These are phyloP conservation scores for Citrus hindsii DNA, from an alignment of 345 rosid species.

Conservation along the genomic window DNA sequence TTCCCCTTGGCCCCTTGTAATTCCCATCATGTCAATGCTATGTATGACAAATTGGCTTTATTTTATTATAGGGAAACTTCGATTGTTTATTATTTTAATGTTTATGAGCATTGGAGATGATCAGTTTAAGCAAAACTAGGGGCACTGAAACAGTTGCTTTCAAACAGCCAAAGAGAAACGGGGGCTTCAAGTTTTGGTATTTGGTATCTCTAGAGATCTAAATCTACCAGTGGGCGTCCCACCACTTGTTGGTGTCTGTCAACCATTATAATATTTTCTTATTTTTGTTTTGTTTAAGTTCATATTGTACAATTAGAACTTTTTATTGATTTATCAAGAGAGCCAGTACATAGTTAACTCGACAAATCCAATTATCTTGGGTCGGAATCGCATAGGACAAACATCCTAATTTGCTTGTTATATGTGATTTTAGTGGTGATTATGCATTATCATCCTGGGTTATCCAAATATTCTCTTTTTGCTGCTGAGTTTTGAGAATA, in stretches of 20 bases:
- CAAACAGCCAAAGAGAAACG: background rate
- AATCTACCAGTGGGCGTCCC: constrained; percentile 8
- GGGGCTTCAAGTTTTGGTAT: background rate
- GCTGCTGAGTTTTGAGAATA: too few relatives aligned
- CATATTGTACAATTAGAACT: too few relatives aligned
- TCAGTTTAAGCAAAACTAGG: constrained; percentile 20
- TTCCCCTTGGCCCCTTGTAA: constrained; percentile 24
- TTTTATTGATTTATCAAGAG: background rate
- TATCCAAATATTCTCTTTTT: too few relatives aligned
- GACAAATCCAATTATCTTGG: background rate
- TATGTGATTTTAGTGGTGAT: background rate
- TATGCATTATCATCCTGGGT: too few relatives aligned
- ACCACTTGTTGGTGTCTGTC: background rate
- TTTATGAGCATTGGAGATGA: background rate
- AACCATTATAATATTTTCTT: too few relatives aligned
- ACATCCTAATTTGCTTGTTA: background rate
- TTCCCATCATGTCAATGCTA: background rate
- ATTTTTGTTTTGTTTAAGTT: too few relatives aligned
- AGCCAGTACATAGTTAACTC: background rate
- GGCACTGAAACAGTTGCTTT: constrained; percentile 15
- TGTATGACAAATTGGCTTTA: background rate
- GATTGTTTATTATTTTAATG: background rate
- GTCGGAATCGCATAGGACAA: background rate
- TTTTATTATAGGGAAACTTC: background rate
- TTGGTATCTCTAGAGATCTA: background rate